Percentiles rank a stretch among this genome's conserved stretches.
phyloP scores from a whole-genome alignment of 768 basidiomycete genomes.

The Tricholoma terreum region DNA sequence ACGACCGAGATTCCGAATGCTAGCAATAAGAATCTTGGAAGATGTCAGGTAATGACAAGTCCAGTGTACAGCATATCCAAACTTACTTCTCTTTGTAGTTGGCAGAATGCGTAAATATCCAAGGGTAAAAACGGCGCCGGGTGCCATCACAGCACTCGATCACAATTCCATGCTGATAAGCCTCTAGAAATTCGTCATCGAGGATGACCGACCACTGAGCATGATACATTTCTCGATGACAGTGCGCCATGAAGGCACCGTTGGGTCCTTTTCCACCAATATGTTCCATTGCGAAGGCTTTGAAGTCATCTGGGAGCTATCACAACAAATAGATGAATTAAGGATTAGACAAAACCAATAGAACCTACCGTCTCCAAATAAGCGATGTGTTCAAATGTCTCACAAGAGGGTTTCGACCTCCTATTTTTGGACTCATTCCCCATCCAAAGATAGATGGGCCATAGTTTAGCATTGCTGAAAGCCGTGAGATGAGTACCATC shows the following conservation, averaged over 20 bases:
- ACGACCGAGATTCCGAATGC: neutral
- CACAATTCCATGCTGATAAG: constrained; percentile 16
- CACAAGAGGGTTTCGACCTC: constrained; percentile 15
- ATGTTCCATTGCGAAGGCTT: neutral
- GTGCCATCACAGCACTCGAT: neutral
- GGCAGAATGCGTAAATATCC: constrained; percentile 13
- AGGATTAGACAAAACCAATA: neutral
- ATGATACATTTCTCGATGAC: constrained; percentile 24
- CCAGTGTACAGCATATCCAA: too few relatives aligned
- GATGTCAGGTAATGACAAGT: too few relatives aligned
- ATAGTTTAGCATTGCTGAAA: constrained; percentile 26
- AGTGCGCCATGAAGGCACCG: constrained; percentile 10
- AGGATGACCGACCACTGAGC: constrained; percentile 21
- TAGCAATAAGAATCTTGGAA: neutral
- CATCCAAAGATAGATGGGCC: constrained; percentile 34
- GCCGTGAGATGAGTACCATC: constrained; percentile 26
- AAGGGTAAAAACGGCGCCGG: neutral
- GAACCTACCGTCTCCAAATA: constrained; percentile 22
- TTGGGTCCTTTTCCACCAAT: neutral
- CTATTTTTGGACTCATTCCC: constrained; percentile 34
- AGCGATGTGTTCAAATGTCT: constrained; percentile 25
- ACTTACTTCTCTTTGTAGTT: constrained; percentile 28
- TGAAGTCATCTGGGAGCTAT: neutral
- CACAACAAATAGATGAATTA: neutral
- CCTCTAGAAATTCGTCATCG: constrained; percentile 19